A percentile compares a stretch with the other conserved stretches of the same genome.
These are phyloP conservation scores for Trametopsis cervina DNA, from an alignment of 768 basidiomycete species.

Conservation along the genomic window DNA sequence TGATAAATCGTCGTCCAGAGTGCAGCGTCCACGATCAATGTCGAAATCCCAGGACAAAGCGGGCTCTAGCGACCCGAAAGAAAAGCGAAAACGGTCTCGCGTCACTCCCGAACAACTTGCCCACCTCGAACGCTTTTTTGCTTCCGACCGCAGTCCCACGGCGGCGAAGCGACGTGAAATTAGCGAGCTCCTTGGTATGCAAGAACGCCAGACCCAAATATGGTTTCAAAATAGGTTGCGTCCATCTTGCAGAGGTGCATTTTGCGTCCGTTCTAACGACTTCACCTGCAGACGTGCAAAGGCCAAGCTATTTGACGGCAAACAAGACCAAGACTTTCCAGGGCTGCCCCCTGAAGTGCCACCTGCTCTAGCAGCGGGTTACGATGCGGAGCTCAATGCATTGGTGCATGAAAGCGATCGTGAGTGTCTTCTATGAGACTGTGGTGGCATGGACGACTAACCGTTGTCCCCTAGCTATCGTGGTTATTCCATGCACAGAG, in stretches of 20 bases:
- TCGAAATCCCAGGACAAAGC: conserved; percentile 3
- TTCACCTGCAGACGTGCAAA: conserved; percentile 59
- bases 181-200: conserved; percentile 68
- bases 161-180: conserved; percentile 68
- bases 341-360: conserved; percentile 40
- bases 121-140: conserved; percentile 66
- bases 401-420: conserved; percentile 75
- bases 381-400: conserved; percentile 52
- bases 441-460: not conserved
- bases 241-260: not conserved
- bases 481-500: conserved; percentile 69
- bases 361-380: conserved; percentile 43
- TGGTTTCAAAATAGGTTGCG: conserved; percentile 82
- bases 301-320: conserved; percentile 64
- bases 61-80: conserved; percentile 28
- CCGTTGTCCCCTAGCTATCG: conserved; percentile 42
- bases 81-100: conserved; percentile 69
- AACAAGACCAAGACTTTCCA: conserved; percentile 33
- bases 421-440: conserved; percentile 31
- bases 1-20: not conserved
- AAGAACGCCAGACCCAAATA: conserved; percentile 82
- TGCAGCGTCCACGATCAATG: conserved; percentile 7
- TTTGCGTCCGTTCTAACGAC: not conserved
- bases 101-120: conserved; percentile 78
- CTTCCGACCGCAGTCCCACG: conserved; percentile 63